Evolutionary conservation across 2,329 filamentous ascomycete genomes (phyloP).

Genomic region (Penicillium sclerotigenum): DNA sequence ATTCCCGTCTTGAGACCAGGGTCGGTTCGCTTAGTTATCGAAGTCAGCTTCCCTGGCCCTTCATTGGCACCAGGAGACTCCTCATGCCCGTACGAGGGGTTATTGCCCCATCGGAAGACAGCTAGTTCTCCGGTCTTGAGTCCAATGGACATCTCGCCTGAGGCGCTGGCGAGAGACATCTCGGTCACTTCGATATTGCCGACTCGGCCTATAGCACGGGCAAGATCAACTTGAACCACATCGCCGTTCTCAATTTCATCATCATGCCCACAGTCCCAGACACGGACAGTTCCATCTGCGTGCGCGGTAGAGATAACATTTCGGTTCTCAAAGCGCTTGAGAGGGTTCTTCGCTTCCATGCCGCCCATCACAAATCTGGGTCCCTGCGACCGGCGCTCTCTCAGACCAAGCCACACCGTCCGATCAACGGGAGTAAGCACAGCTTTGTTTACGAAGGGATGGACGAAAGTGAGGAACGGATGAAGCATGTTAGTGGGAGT

Average conservation of each 20-base stretch:
- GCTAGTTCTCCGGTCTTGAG: constrained; percentile 79
- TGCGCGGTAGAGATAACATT: constrained; percentile 85
- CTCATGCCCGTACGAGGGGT: constrained; percentile 67
- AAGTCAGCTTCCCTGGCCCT: constrained; percentile 67
- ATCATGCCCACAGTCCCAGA: constrained; percentile 89
- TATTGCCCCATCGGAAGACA: constrained; percentile 83
- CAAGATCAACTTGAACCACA: constrained; percentile 81
- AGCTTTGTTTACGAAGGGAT: constrained; percentile 78
- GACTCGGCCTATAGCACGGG: constrained; percentile 74
- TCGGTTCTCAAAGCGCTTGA: constrained; percentile 75
- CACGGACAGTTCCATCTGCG: constrained; percentile 81
- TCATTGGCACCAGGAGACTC: constrained; percentile 52
- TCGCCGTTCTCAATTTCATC: constrained; percentile 88
- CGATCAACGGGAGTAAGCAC: constrained; percentile 72
- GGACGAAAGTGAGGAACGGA: constrained; percentile 79
- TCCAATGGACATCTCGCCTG: constrained; percentile 81
- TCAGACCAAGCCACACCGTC: constrained; percentile 82
- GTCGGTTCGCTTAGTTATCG: constrained; percentile 71
- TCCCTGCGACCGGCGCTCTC: constrained; percentile 76
- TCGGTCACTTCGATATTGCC: constrained; percentile 72
- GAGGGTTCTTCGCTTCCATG: constrained; percentile 64
- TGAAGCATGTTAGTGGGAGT: constrained; percentile 91
- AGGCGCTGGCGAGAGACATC: constrained; percentile 76
- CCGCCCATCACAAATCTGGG: constrained; percentile 77
- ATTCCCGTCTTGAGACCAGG: constrained; percentile 72